Percentiles rank a stretch among this genome's conserved stretches.
phyloP scores from a whole-genome alignment of 2,329 filamentous ascomycete species.

The Colletotrichum phormii region DNA sequence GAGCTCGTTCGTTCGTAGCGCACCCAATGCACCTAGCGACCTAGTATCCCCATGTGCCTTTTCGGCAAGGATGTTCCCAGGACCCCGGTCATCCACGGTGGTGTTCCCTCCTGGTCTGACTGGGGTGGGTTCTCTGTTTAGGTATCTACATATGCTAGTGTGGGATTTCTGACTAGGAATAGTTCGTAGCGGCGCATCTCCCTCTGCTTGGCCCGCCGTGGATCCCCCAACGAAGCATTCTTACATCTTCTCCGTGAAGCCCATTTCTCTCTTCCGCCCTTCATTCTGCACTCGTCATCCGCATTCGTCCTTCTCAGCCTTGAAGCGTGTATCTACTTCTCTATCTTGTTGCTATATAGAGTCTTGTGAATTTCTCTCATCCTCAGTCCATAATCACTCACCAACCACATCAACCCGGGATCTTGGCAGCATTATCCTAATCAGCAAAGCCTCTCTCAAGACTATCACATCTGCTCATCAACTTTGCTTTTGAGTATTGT shows the following conservation, averaged over 20 bases:
- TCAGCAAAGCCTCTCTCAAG: background rate
- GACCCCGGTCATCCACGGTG: conserved; percentile 30
- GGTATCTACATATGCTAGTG: conserved; percentile 29
- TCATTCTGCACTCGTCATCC: conserved; percentile 3
- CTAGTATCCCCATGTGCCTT: conserved; percentile 12
- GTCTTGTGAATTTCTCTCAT: background rate
- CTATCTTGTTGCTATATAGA: conserved; percentile 21
- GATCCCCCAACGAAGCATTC: conserved; percentile 13
- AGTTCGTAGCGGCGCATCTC: conserved; percentile 28
- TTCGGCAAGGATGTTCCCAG: conserved; percentile 30
- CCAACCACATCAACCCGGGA: background rate
- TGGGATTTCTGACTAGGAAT: conserved; percentile 32
- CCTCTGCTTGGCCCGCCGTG: conserved; percentile 18
- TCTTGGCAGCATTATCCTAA: background rate
- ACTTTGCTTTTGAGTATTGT: background rate
- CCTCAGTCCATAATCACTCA: background rate
- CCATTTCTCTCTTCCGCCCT: conserved; percentile 1
- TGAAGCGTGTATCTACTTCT: background rate
- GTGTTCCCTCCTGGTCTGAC: conserved; percentile 7
- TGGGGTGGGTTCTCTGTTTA: conserved; percentile 5
- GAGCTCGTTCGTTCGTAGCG: conserved; percentile 3
- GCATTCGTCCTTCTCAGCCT: conserved; percentile 10
- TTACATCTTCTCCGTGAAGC: background rate
- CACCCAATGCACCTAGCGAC: conserved; percentile 12
- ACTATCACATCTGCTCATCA: background rate